phyloP scores from a whole-genome alignment of 768 basidiomycete genomes.

The Rhodotorula babjevae region DNA sequence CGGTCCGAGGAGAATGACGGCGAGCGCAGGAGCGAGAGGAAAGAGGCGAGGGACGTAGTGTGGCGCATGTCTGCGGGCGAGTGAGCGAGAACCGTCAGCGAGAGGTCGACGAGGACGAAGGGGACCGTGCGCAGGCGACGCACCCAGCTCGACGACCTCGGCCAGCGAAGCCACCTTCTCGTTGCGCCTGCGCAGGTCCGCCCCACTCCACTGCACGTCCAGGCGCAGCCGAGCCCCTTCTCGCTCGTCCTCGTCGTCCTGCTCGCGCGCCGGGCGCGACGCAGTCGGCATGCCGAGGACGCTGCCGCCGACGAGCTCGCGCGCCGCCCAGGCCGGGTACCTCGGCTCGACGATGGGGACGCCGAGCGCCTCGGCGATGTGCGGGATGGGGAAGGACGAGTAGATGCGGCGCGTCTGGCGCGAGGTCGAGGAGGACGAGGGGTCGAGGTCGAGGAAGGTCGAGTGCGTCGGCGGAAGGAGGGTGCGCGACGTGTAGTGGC shows the following conservation, averaged over 20 bases:
- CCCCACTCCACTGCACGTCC: background rate
- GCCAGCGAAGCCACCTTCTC: background rate
- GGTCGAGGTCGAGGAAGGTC: constrained; percentile 7
- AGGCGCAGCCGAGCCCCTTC: background rate
- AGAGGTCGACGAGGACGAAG: background rate
- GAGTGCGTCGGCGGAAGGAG: constrained; percentile 3
- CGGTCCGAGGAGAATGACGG: background rate
- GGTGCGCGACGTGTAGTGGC: constrained; percentile 17
- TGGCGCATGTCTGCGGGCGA: constrained; percentile 7
- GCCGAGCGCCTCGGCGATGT: background rate
- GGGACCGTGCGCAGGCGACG: background rate
- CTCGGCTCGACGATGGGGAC: constrained; percentile 18
- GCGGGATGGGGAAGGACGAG: constrained; percentile 14
- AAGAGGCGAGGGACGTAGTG: background rate
- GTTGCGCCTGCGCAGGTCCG: background rate
- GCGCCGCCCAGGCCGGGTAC: background rate
- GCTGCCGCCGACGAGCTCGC: background rate
- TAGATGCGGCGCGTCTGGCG: background rate
- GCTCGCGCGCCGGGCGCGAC: too few species aligned
- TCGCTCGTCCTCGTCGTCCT: background rate
- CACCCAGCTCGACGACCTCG: constrained; percentile 12
- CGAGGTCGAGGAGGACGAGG: background rate
- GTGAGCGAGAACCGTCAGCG: background rate
- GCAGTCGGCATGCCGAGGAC: background rate
- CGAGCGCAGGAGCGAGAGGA: background rate